Evolutionary conservation across 768 basidiomycete genomes (phyloP).

Genomic region (Rubroboletus pulcherrimus): DNA sequence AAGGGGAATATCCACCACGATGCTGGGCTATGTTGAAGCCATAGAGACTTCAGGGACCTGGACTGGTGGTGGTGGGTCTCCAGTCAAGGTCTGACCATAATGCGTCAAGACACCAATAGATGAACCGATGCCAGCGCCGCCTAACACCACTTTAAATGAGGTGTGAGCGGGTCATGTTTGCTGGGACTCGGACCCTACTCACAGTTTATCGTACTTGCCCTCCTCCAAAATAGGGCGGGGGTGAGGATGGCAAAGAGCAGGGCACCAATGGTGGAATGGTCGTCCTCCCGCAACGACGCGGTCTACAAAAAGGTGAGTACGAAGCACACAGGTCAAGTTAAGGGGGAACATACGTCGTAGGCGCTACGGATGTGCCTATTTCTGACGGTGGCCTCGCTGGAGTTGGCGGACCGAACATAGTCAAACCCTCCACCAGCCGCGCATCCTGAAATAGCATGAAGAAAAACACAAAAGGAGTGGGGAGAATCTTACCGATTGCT

Average conservation of each 20-base stretch:
- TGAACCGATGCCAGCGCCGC: conserved; percentile 67
- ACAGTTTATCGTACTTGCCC: conserved; percentile 61
- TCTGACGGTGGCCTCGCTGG: conserved; percentile 47
- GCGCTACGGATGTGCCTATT: conserved; percentile 46
- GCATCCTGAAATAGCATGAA: conserved; percentile 25
- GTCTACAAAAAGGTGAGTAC: conserved; percentile 38
- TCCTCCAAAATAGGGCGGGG: conserved; percentile 72
- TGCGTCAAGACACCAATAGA: conserved; percentile 58
- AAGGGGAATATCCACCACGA: not conserved
- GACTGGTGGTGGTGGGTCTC: conserved; percentile 46
- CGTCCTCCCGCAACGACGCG: conserved; percentile 57
- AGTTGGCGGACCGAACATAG: conserved; percentile 56
- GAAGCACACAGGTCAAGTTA: not conserved
- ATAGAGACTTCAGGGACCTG: conserved; percentile 32
- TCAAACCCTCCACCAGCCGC: conserved; percentile 53
- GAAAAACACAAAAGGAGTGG: not conserved
- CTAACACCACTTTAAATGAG: conserved; percentile 53
- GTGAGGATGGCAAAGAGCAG: conserved; percentile 59
- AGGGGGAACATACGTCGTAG: conserved; percentile 51
- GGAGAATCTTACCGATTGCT: conserved; percentile 37
- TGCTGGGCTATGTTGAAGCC: conserved; percentile 8
- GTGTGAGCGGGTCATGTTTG: not conserved
- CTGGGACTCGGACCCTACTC: conserved; percentile 20
- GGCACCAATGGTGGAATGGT: conserved; percentile 72
- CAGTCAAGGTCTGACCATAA: conserved; percentile 48